Percentiles rank a stretch among this genome's conserved stretches.
phyloP scores from a whole-genome alignment of 2,329 filamentous ascomycete genomes.

The Diplodia seriata region DNA sequence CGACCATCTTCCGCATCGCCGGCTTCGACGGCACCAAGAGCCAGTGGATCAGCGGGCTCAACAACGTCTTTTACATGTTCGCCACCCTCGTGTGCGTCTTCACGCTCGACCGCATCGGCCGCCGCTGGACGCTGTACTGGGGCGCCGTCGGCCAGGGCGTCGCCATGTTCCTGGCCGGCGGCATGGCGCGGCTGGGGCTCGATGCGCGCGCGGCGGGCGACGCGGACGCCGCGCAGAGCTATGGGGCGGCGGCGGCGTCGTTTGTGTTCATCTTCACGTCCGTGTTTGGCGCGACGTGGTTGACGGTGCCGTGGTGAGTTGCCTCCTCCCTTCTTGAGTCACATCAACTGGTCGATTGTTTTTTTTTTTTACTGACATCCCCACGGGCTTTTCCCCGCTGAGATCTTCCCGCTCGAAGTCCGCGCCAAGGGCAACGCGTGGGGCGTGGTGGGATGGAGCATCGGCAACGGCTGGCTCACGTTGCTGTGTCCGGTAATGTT shows the following conservation, averaged over 20 bases:
- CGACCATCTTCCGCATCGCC: constrained; percentile 69
- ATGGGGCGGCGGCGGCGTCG: constrained; percentile 69
- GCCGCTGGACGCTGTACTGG: constrained; percentile 74
- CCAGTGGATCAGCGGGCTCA: constrained; percentile 53
- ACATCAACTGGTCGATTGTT: too few species aligned
- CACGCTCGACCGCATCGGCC: constrained; percentile 71
- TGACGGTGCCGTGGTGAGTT: constrained; percentile 60
- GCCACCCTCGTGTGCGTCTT: constrained; percentile 73
- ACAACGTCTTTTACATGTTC: constrained; percentile 66
- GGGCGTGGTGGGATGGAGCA: constrained; percentile 78
- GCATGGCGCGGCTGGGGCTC: constrained; percentile 63
- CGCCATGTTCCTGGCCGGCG: constrained; percentile 71
- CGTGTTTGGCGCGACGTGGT: constrained; percentile 69
- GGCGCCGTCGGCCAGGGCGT: constrained; percentile 69
- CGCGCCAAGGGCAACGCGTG: constrained; percentile 77
- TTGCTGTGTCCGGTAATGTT: constrained; percentile 57
- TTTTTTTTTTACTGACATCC: constrained; percentile 36
- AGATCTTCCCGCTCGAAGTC: constrained; percentile 75
- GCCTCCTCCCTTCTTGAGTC: too few species aligned
- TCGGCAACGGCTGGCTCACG: constrained; percentile 72
- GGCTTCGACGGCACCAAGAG: constrained; percentile 63
- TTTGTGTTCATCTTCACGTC: constrained; percentile 75
- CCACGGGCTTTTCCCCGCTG: constrained; percentile 66
- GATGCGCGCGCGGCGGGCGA: constrained; percentile 57
- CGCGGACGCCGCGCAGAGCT: constrained; percentile 54